Percentiles rank a stretch among this genome's conserved stretches.
phyloP scores from a whole-genome alignment of 2,329 filamentous ascomycete species.

The Epichloe glyceriae region DNA sequence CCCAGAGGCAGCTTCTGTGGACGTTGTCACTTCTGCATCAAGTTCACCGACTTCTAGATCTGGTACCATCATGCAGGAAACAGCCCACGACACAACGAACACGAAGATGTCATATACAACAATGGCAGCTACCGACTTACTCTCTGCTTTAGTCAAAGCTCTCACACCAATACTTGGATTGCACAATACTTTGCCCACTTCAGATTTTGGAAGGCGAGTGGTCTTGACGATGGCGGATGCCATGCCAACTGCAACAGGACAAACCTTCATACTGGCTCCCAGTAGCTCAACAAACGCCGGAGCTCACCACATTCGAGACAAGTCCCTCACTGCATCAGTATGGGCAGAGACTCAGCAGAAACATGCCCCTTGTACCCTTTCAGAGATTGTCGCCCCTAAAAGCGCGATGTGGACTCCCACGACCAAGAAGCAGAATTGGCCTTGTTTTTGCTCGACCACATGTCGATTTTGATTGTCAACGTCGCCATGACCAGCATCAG shows the following conservation, averaged over 20 bases:
- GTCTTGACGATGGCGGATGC: not conserved
- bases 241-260: not conserved
- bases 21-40: not conserved
- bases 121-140: not conserved
- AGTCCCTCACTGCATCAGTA: not conserved
- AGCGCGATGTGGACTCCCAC: not conserved
- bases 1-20: not conserved
- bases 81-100: not conserved
- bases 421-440: not conserved
- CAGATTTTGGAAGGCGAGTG: not conserved
- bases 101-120: not conserved
- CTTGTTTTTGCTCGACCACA: slow-evolving; percentile 9
- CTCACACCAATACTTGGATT: slow-evolving; percentile 1
- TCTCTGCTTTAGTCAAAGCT: slow-evolving; percentile 9
- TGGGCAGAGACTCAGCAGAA: not conserved
- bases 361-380: not conserved
- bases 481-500: slow-evolving; percentile 9
- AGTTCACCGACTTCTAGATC: not conserved
- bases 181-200: not conserved
- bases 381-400: not conserved
- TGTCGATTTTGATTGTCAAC: slow-evolving; percentile 10
- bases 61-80: not conserved
- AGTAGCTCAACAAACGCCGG: not conserved
- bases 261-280: not conserved
- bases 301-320: not conserved